phyloP scores from a whole-genome alignment of 768 basidiomycete genomes.

The Tephrocybe sp. region DNA sequence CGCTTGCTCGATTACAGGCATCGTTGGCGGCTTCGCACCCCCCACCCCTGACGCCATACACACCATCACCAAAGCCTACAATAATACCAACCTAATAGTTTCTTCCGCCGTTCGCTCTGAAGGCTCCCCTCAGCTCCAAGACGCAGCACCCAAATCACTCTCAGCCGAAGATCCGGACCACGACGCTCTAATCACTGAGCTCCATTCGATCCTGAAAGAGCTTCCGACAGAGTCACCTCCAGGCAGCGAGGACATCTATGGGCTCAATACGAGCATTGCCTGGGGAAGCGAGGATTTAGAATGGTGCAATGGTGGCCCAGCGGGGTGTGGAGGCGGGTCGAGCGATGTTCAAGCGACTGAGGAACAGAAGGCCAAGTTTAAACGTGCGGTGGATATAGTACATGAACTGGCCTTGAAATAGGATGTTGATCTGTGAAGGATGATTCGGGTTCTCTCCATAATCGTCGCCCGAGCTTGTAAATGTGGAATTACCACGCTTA shows the following conservation, averaged over 20 bases:
- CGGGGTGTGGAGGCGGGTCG: constrained; percentile 55
- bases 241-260: constrained; percentile 74
- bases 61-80: constrained; percentile 43
- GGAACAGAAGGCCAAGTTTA: constrained; percentile 68
- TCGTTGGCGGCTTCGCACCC: constrained; percentile 73
- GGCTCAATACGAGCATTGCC: constrained; percentile 62
- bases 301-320: constrained; percentile 64
- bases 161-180: constrained; percentile 28
- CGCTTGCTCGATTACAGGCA: constrained; percentile 52
- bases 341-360: constrained; percentile 51
- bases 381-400: constrained; percentile 68
- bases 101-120: constrained; percentile 44
- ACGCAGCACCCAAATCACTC: constrained; percentile 42
- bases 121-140: constrained; percentile 44
- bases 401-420: constrained; percentile 43
- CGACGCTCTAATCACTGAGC: constrained; percentile 49
- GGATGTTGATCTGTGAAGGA: not conserved
- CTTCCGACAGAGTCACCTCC: constrained; percentile 57
- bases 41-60: constrained; percentile 60
- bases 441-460: too few relatives aligned
- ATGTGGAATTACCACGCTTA: too few relatives aligned
- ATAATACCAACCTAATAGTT: constrained; percentile 40
- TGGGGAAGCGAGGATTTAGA: constrained; percentile 55
- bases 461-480: too few relatives aligned
- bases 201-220: constrained; percentile 57